Percentiles rank a stretch among this genome's conserved stretches.
Evolutionary conservation across 106 monocot species (phyloP).

Genomic region (Chionographis japonica): DNA sequence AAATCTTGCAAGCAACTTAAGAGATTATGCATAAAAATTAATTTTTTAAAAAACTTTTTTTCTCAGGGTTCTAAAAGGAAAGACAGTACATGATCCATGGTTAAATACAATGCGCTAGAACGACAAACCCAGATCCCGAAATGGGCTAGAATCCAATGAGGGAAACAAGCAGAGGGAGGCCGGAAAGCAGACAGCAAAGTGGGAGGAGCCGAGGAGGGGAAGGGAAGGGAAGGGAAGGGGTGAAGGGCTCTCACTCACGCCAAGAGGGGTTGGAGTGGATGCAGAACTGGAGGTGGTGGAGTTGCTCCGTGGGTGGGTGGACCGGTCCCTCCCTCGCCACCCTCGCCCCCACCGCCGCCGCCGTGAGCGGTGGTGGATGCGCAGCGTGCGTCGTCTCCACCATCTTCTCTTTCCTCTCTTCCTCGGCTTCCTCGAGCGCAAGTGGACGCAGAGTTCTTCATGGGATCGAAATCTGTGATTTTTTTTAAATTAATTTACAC

Average conservation of each 20-base stretch:
- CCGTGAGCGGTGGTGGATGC: not conserved
- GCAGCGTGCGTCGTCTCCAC: conserved; percentile 14
- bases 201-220: not conserved
- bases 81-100: too few relatives aligned
- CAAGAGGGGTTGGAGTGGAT: conserved; percentile 84
- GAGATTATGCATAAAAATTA: too few relatives aligned
- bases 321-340: conserved; percentile 4
- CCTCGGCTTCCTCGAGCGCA: not conserved
- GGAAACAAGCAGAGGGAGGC: too few relatives aligned
- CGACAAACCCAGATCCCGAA: too few relatives aligned
- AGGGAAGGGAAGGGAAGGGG: not conserved
- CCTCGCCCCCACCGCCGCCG: not conserved
- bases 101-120: too few relatives aligned
- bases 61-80: too few relatives aligned
- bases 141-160: not conserved
- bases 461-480: too few relatives aligned
- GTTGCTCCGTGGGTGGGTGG: conserved; percentile 50
- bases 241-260: conserved; percentile 37
- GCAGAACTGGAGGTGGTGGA: conserved; percentile 71
- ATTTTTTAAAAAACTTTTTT: too few relatives aligned
- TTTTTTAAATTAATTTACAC: too few relatives aligned
- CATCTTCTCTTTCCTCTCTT: conserved; percentile 7
- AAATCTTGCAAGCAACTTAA: too few relatives aligned
- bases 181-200: not conserved
- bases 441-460: too few relatives aligned